phyloP scores from a whole-genome alignment of 208 protist species.

The Trypanosoma brucei region DNA sequence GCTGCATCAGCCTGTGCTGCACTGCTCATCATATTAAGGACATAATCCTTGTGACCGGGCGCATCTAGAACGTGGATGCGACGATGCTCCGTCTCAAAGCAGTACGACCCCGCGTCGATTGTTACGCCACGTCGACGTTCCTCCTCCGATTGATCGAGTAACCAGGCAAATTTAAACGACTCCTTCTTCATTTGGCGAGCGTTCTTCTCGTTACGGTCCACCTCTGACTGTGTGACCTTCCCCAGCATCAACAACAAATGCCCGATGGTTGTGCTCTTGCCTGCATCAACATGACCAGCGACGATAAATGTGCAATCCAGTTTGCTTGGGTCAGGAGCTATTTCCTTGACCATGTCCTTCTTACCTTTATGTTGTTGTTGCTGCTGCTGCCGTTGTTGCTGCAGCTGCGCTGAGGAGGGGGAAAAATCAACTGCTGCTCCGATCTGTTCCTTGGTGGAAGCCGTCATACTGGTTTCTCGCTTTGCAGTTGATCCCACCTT shows the following conservation, averaged over 20 bases:
- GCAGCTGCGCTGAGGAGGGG: neutral
- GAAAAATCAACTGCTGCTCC: neutral
- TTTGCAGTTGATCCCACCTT: neutral
- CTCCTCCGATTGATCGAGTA: constrained; percentile 93
- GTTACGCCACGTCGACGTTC: constrained; percentile 95
- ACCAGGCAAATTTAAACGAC: constrained; percentile 96
- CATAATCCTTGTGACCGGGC: constrained; percentile 96
- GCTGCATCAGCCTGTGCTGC: constrained; percentile 97
- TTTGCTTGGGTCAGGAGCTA: constrained; percentile 30
- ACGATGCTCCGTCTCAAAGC: constrained; percentile 90
- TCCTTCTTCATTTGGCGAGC: constrained; percentile 79
- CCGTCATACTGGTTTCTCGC: too few species aligned
- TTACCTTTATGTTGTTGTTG: neutral
- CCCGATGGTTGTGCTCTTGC: constrained; percentile 84
- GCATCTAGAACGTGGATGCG: constrained; percentile 84
- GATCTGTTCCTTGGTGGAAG: neutral
- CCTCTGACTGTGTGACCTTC: constrained; percentile 51
- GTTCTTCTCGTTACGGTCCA: constrained; percentile 88
- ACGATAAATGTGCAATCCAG: constrained; percentile 83
- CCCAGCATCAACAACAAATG: constrained; percentile 81
- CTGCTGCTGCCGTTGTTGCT: neutral
- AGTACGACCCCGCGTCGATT: constrained; percentile 90
- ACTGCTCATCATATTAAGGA: constrained; percentile 98
- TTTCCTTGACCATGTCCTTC: neutral
- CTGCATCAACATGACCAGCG: constrained; percentile 83